phyloP scores from a whole-genome alignment of 1,139 yeast species.

The Yamadazyma buinensis region DNA sequence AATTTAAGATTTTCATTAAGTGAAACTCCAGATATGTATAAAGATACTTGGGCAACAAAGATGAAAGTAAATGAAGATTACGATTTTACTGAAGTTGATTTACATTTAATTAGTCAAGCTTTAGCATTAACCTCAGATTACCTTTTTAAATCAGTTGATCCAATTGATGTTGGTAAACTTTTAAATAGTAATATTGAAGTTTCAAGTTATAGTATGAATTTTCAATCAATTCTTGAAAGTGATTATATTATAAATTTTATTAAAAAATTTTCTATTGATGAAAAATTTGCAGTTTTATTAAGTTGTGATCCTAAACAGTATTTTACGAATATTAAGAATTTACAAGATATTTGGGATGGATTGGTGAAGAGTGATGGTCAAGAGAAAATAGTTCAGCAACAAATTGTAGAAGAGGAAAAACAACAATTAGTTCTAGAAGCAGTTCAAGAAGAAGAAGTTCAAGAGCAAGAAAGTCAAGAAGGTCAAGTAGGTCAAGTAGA shows the following conservation, averaged over 20 bases:
- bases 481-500: too few relatives aligned
- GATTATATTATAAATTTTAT: slow-evolving; percentile 12
- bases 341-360: slow-evolving; percentile 22
- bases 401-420: too few relatives aligned
- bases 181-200: slow-evolving; percentile 11
- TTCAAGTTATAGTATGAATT: slow-evolving; percentile 9
- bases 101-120: slow-evolving; percentile 28
- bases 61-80: slow-evolving; percentile 53
- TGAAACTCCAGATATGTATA: slow-evolving; percentile 25
- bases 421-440: too few relatives aligned
- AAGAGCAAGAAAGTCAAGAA: too few relatives aligned
- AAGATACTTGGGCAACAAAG: slow-evolving; percentile 45
- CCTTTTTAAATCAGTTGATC: slow-evolving; percentile 25
- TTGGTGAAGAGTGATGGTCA: too few relatives aligned
- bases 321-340: slow-evolving; percentile 9
- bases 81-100: slow-evolving; percentile 35
- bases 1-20: slow-evolving; percentile 39
- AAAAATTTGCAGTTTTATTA: slow-evolving; percentile 19
- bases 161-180: slow-evolving; percentile 21
- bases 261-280: slow-evolving; percentile 18
- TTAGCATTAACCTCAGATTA: slow-evolving; percentile 29
- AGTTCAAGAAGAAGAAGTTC: too few relatives aligned
- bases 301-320: slow-evolving; percentile 11
- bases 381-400: too few relatives aligned
- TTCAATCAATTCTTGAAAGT: slow-evolving; percentile 13